A percentile compares a stretch with the other conserved stretches of the same genome.
Conservation (phyloP, 306 rosid genomes). For the Gastrolobium villosum region DNA sequence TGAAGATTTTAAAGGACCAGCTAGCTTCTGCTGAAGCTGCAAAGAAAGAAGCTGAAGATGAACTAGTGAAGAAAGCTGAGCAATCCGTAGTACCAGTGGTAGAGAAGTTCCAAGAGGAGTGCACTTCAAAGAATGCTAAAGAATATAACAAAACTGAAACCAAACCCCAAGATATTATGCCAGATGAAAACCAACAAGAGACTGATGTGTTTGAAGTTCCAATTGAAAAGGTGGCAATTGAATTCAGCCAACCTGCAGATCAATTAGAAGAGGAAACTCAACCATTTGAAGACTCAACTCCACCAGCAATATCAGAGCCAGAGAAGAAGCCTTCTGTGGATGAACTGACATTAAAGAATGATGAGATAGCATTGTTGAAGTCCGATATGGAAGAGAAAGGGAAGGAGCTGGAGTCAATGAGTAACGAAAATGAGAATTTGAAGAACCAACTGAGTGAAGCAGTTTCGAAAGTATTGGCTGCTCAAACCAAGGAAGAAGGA, state of each 20-base stretch:
- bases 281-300: slow-evolving; percentile 45
- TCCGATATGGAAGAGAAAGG: slow-evolving; percentile 66
- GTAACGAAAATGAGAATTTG: slow-evolving; percentile 58
- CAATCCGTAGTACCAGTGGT: slow-evolving; percentile 50
- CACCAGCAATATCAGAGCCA: slow-evolving; percentile 47
- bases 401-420: slow-evolving; percentile 55
- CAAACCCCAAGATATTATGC: slow-evolving; percentile 43
- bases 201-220: slow-evolving; percentile 91
- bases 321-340: slow-evolving; percentile 58
- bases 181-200: slow-evolving; percentile 61
- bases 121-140: slow-evolving; percentile 48
- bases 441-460: slow-evolving; percentile 67
- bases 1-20: slow-evolving; percentile 73
- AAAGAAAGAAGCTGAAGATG: slow-evolving; percentile 78
- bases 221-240: slow-evolving; percentile 58
- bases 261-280: slow-evolving; percentile 56
- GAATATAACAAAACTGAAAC: slow-evolving; percentile 52
- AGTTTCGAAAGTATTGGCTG: slow-evolving; percentile 54
- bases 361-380: slow-evolving; percentile 60
- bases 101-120: slow-evolving; percentile 52
- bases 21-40: slow-evolving; percentile 89
- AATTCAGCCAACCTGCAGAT: slow-evolving; percentile 48
- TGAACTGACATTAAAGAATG: slow-evolving; percentile 56
- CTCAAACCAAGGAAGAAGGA: slow-evolving; percentile 65
- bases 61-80: slow-evolving; percentile 70